Evolutionary conservation across 371 early-diverging fungal species (phyloP), one percentile per base, ranked within the genome.

Genomic region (Syncephalis plumigaleata): DNA sequence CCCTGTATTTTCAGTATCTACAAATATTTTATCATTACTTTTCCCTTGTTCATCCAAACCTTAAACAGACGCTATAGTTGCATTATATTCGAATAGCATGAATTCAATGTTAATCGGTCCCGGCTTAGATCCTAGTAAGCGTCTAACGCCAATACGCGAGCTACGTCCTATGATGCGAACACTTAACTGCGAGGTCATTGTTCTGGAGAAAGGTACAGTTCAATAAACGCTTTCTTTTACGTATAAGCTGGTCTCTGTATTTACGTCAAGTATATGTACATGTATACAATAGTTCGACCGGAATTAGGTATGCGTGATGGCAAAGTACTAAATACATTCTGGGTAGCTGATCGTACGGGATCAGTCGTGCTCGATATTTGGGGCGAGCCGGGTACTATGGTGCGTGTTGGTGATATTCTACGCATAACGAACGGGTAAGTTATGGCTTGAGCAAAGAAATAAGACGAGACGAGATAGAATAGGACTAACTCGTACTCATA

Each of bases 151-250:
- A 9, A 48, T 74, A 4, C 56, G 57, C 25, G 71, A 71, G 26
- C 56, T 73, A 48, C 57, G 60, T 40, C 70, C 71, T 4, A 56
- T 57, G 42, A 52, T 64, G 49, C 60, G 67, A 36, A 65, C 64
- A 8, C 60, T 72, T 27, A 66, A 72, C 46, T 69, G 71, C 49
- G 72, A 75, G 42, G 67, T 68, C 21, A 73, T 75, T 42, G 70
- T 75, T 13, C 55, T 75, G 7, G 66, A 75, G 42, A 52, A 52
- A 58, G 64, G 69, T 64, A 58, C 25, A 26, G n/a, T n/a, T n/a
- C n/a, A n/a, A n/a, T n/a, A n/a, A n/a, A n/a, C n/a, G n/a, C n/a
- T n/a, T n/a, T n/a, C n/a, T n/a, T n/a, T 25, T 31, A 38, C 27
- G 7, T 36, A 16, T 13, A 27, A 13, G 39, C 1, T 23, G 11